Evolutionary conservation across 2,329 filamentous ascomycete species (phyloP), one percentile per base, ranked within the genome.

Genomic region (Epichloe sibirici): DNA sequence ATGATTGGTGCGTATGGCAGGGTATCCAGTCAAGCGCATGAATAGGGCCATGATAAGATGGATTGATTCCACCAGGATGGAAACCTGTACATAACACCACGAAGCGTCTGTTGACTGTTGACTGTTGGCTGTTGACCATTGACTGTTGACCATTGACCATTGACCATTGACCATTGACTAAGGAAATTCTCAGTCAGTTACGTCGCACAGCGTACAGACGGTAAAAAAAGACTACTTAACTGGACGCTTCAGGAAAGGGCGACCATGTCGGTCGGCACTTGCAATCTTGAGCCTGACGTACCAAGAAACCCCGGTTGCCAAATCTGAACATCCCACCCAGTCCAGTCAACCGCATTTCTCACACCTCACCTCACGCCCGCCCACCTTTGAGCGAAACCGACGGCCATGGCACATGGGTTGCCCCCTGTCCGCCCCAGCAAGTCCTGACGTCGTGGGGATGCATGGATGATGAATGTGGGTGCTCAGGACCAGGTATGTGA

Each of bases 381-480:
- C 45, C 51, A n/a, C 23, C 35, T 23, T 25, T 52, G 40, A 31
- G 42, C 47, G 34, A 53, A 46, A 53, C 17, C 17, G 42, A 37
- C 47, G 42, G 31, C 37, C 21, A 39, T 42, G 31, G 31, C 8
- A 31, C 28, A 31, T 31, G 38, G 35, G 31, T 9, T 39, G 17
- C 4, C 7, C 35, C 51, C 43, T 31, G 31, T 37, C 39, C 23
- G 23, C 39, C 34, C 43, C 5, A 28, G 43, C 28, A 42, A 11
- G 51, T 50, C 21, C 43, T 53, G 51, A 46, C 40, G 43, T 53
- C 47, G 47, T 43, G 45, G 31, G 39, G 39, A 43, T 51, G 39
- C 35, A 49, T 48, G 47, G 37, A 44, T 25, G 38, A 39, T 52
- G 45, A n/a, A 52, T 52, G 48, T 17, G 40, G 31, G 15, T 13